These are phyloP conservation scores for Martiniozyma asiatica DNA, from an alignment of 1,139 yeast species.

Conservation along the genomic window DNA sequence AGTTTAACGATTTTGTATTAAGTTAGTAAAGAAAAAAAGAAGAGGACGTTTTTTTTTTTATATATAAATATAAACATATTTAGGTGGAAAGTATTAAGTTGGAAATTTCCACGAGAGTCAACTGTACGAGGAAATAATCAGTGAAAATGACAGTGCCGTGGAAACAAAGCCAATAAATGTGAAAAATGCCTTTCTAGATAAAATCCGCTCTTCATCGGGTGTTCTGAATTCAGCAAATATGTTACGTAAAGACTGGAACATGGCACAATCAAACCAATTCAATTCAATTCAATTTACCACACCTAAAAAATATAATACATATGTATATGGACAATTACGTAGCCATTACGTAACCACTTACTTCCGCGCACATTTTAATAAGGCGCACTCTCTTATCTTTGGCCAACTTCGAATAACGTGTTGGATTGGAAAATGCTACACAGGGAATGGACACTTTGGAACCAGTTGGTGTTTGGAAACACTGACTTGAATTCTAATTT, in stretches of 20 bases:
- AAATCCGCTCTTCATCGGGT: constrained; percentile 71
- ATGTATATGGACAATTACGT: no score
- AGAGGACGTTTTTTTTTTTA: constrained; percentile 13
- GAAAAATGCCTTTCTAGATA: constrained; percentile 72
- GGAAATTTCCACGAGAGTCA: no score
- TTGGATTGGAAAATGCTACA: no score
- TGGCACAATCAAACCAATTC: constrained; percentile 4
- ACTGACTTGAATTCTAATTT: no score
- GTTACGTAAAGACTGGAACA: constrained; percentile 30
- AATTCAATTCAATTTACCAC: no score
- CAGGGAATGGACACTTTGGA: constrained; percentile 24
- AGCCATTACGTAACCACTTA: no score
- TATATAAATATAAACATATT: background rate
- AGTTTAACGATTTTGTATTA: constrained; percentile 3
- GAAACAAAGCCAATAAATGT: constrained; percentile 72
- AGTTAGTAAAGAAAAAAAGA: constrained; percentile 1
- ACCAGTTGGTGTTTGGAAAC: constrained; percentile 14
- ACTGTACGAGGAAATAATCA: constrained; percentile 44
- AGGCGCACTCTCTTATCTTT: background rate
- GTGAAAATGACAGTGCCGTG: constrained; percentile 68
- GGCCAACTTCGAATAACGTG: no score
- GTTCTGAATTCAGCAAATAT: constrained; percentile 76
- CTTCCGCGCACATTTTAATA: background rate
- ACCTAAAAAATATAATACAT: no score
- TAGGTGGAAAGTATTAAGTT: no score